These are phyloP conservation scores for Globisporangium cylindrosporum DNA, from an alignment of 352 stramenopile species.

Conservation along the genomic window DNA sequence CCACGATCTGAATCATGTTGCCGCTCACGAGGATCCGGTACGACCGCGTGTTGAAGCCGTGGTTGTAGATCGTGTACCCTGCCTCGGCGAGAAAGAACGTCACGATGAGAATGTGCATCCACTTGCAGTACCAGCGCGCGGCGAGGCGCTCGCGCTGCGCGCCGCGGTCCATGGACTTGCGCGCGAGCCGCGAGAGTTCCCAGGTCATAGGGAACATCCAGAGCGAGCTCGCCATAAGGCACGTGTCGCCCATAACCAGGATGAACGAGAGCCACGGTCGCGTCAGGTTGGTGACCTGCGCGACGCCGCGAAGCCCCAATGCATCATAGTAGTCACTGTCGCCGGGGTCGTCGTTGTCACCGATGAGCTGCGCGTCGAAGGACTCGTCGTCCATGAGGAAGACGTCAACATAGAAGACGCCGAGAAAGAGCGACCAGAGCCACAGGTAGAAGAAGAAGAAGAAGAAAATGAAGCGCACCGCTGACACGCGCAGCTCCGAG, in stretches of 20 bases:
- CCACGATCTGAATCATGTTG: constrained; percentile 42
- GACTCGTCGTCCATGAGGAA: constrained; percentile 23
- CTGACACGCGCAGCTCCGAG: constrained; percentile 37
- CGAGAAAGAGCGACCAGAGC: constrained; percentile 56
- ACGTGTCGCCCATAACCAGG: constrained; percentile 36
- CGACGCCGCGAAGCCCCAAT: constrained; percentile 35
- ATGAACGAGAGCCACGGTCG: constrained; percentile 40
- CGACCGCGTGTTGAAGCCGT: constrained; percentile 30
- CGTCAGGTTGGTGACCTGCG: constrained; percentile 33
- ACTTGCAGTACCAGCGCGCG: constrained; percentile 30
- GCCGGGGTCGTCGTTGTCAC: not conserved
- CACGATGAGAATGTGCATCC: constrained; percentile 30
- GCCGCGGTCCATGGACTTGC: constrained; percentile 40
- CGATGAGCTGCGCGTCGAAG: constrained; percentile 13
- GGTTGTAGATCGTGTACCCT: constrained; percentile 36
- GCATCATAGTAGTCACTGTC: constrained; percentile 35
- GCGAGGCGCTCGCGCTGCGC: constrained; percentile 21
- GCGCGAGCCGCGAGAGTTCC: constrained; percentile 40
- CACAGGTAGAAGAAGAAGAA: constrained; percentile 57
- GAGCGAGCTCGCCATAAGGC: constrained; percentile 37
- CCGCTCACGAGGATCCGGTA: constrained; percentile 40
- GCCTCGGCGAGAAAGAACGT: constrained; percentile 38
- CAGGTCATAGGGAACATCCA: constrained; percentile 52
- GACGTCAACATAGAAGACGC: constrained; percentile 41
- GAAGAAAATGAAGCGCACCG: constrained; percentile 48